phyloP scores from a whole-genome alignment of 2,329 filamentous ascomycete genomes.

The Zymoseptoria ardabiliae region DNA sequence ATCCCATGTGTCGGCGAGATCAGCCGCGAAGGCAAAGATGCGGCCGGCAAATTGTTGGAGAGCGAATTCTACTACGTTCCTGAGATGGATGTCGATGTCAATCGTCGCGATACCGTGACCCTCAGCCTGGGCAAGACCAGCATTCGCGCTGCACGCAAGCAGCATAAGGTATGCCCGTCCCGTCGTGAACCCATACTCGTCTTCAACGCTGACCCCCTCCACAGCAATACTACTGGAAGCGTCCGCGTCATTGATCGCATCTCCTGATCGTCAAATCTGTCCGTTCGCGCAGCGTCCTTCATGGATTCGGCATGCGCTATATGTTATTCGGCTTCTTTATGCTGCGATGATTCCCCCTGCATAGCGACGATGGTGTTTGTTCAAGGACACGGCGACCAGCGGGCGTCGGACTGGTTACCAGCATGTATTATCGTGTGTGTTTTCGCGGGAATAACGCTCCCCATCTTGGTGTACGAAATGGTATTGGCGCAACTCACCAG shows the following conservation, averaged over 20 bases:
- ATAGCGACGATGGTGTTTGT: slow-evolving; percentile 12
- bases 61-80: slow-evolving; percentile 96
- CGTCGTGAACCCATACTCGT: too few relatives aligned
- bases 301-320: slow-evolving; percentile 5
- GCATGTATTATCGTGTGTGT: neutral
- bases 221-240: slow-evolving; percentile 67
- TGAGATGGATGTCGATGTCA: slow-evolving; percentile 72
- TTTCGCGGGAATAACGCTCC: neutral
- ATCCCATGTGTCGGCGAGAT: slow-evolving; percentile 83
- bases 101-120: slow-evolving; percentile 73
- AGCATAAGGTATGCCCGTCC: slow-evolving; percentile 73
- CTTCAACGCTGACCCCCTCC: slow-evolving; percentile 7
- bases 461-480: neutral
- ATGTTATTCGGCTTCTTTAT: slow-evolving; percentile 10
- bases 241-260: slow-evolving; percentile 39
- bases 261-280: neutral
- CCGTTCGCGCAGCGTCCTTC: slow-evolving; percentile 1
- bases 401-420: neutral
- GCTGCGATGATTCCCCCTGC: slow-evolving; percentile 18
- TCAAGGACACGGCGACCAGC: neutral
- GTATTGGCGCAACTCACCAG: neutral
- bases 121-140: slow-evolving; percentile 83
- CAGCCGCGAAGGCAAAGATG: slow-evolving; percentile 84
- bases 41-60: slow-evolving; percentile 85
- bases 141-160: slow-evolving; percentile 81